Evolutionary conservation across 768 basidiomycete genomes (phyloP).

Genomic region (Tulasnella sp.): DNA sequence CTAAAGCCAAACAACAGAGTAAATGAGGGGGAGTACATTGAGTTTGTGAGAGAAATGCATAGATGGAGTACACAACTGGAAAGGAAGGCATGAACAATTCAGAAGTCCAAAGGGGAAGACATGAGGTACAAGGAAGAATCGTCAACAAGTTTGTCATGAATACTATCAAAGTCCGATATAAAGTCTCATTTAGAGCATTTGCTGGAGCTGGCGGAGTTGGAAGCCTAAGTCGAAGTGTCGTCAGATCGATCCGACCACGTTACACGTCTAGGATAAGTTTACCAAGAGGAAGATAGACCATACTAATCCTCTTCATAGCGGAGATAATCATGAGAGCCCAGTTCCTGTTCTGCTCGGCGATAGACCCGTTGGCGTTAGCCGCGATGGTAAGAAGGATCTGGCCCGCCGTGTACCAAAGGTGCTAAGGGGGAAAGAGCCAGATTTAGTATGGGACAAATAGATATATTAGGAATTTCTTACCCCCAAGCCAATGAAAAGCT

Average conservation of each 20-base stretch:
- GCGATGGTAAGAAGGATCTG: constrained; percentile 2
- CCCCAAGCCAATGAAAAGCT: constrained; percentile 26
- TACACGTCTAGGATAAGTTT: neutral
- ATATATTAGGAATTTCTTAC: neutral
- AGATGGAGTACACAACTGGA: neutral
- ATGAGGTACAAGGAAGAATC: neutral
- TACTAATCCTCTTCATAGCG: constrained; percentile 8
- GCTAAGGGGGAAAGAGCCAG: neutral
- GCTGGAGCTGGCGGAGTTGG: constrained; percentile 18
- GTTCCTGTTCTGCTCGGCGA: constrained; percentile 17
- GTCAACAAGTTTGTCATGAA: neutral
- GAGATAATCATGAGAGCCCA: neutral
- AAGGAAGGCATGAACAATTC: neutral
- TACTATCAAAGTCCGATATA: neutral
- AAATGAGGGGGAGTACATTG: neutral
- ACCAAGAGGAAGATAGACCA: constrained; percentile 23
- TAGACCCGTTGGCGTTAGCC: neutral
- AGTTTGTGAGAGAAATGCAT: neutral
- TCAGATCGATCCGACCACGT: neutral
- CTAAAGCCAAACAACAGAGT: neutral
- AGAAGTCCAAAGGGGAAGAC: neutral
- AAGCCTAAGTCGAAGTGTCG: neutral
- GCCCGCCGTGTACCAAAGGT: constrained; percentile 18
- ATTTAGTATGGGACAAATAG: neutral
- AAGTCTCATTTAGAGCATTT: neutral